phyloP scores from a whole-genome alignment of 768 basidiomycete species.

The Auricularia heimuer region DNA sequence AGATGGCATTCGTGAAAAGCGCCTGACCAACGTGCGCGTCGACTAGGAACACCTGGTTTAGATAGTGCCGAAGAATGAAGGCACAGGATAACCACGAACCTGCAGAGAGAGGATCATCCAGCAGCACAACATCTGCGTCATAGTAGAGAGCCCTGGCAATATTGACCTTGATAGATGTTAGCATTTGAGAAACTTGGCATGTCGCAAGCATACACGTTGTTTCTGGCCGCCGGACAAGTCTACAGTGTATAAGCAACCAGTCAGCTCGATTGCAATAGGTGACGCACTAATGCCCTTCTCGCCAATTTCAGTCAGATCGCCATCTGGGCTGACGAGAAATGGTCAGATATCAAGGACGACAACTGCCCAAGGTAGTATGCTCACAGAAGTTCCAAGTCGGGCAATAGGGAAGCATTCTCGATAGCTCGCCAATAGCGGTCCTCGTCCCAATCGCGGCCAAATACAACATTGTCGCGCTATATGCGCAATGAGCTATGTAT shows the following conservation, averaged over 20 bases:
- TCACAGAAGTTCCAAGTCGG: slow-evolving; percentile 49
- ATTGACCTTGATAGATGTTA: slow-evolving; percentile 37
- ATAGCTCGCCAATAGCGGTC: slow-evolving; percentile 57
- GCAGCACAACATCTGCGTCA: slow-evolving; percentile 48
- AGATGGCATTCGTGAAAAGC: slow-evolving; percentile 58
- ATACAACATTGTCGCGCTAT: slow-evolving; percentile 57
- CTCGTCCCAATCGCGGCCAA: slow-evolving; percentile 56
- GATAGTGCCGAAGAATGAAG: slow-evolving; percentile 1
- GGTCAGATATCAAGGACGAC: not conserved
- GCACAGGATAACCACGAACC: slow-evolving; percentile 28
- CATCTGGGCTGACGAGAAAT: slow-evolving; percentile 31
- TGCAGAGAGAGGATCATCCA: slow-evolving; percentile 59
- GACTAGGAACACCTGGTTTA: slow-evolving; percentile 29
- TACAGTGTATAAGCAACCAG: not conserved
- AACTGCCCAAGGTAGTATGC: not conserved
- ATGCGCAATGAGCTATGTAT: not conserved
- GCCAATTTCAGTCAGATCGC: slow-evolving; percentile 69
- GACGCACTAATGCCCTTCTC: slow-evolving; percentile 53
- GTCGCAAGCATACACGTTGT: slow-evolving; percentile 32
- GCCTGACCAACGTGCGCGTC: slow-evolving; percentile 68
- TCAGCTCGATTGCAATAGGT: slow-evolving; percentile 19
- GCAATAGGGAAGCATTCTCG: slow-evolving; percentile 45
- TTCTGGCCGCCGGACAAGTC: slow-evolving; percentile 51
- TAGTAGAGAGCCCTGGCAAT: slow-evolving; percentile 63
- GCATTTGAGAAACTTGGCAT: slow-evolving; percentile 1